Evolutionary conservation across 768 basidiomycete genomes (phyloP).

Genomic region (Lactarius hengduanensis): DNA sequence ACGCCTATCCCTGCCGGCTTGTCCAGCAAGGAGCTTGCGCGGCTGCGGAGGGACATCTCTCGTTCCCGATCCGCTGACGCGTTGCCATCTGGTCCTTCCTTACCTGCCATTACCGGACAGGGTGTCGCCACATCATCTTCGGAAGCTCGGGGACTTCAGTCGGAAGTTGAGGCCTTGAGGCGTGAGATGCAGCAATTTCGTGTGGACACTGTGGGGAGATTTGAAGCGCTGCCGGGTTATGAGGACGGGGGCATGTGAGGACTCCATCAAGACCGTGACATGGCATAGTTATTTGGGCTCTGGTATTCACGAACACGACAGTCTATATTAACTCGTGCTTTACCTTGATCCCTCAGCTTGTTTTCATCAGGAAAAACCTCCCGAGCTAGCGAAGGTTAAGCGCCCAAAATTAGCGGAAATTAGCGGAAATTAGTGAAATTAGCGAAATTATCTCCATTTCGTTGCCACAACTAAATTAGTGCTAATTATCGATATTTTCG

Average conservation of each 20-base stretch:
- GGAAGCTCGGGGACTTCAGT: constrained; percentile 8
- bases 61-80: neutral
- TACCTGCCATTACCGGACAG: neutral
- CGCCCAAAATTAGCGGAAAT: too few relatives aligned
- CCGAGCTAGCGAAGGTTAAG: too few relatives aligned
- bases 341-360: too few relatives aligned
- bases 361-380: too few relatives aligned
- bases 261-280: too few relatives aligned
- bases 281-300: too few relatives aligned
- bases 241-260: neutral
- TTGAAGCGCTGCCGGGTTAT: constrained; percentile 33
- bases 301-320: too few relatives aligned
- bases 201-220: constrained; percentile 21
- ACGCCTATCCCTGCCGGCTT: constrained; percentile 5
- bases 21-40: constrained; percentile 20
- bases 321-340: too few relatives aligned
- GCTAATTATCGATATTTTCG: too few relatives aligned
- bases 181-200: constrained; percentile 33
- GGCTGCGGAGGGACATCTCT: constrained; percentile 1
- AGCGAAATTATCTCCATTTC: too few relatives aligned
- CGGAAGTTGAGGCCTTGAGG: constrained; percentile 35
- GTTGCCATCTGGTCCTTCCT: neutral
- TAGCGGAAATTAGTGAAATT: too few relatives aligned
- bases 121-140: neutral
- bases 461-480: too few relatives aligned